Evolutionary conservation across 495 filamentous ascomycete species (phyloP).

Genomic region (Aspergillus sparsus): DNA sequence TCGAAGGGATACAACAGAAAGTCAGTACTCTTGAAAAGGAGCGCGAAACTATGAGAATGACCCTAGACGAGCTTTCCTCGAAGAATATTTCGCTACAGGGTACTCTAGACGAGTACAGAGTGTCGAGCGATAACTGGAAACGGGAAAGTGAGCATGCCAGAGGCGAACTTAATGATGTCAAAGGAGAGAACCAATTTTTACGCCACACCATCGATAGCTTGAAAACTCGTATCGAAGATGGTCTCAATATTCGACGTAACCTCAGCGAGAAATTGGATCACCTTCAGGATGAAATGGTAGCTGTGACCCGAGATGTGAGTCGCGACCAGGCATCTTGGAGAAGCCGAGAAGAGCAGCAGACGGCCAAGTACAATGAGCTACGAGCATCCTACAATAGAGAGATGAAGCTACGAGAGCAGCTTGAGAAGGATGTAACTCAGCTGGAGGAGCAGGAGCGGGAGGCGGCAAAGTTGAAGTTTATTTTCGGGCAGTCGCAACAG

Average conservation of each 20-base stretch:
- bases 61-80: constrained; percentile 60
- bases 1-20: constrained; percentile 56
- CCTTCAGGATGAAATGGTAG: constrained; percentile 81
- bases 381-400: constrained; percentile 77
- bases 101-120: constrained; percentile 62
- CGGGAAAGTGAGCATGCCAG: constrained; percentile 49
- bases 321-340: constrained; percentile 75
- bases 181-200: constrained; percentile 59
- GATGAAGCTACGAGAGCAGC: constrained; percentile 69
- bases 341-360: constrained; percentile 71
- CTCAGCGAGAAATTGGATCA: constrained; percentile 78
- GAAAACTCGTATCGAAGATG: constrained; percentile 79
- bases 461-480: constrained; percentile 56
- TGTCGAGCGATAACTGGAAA: constrained; percentile 57
- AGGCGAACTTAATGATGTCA: constrained; percentile 52
- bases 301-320: constrained; percentile 71
- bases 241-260: constrained; percentile 70
- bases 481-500: constrained; percentile 56
- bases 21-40: constrained; percentile 63
- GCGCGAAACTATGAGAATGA: constrained; percentile 64
- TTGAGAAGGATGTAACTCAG: constrained; percentile 75
- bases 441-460: constrained; percentile 76
- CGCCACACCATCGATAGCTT: constrained; percentile 67
- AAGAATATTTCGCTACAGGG: constrained; percentile 59
- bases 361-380: constrained; percentile 75